Percentiles rank a stretch among this genome's conserved stretches.
These are phyloP conservation scores for Saitozyma sp. DNA, from an alignment of 768 basidiomycete genomes.

Conservation along the genomic window DNA sequence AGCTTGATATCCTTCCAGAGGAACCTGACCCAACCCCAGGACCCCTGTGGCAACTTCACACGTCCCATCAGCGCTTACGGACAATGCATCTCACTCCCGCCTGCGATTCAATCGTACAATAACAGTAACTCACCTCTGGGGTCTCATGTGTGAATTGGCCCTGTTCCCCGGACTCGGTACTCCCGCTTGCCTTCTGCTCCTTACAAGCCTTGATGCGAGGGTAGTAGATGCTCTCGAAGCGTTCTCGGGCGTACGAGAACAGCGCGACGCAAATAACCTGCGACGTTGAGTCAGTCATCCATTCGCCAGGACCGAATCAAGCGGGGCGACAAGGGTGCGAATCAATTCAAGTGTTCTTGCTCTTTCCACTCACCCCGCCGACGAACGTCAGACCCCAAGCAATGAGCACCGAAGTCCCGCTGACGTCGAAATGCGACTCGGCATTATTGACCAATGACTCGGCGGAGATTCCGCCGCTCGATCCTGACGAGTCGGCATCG, in stretches of 20 bases:
- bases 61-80: not conserved
- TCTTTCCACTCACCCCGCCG: slow-evolving; percentile 28
- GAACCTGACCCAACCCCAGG: slow-evolving; percentile 19
- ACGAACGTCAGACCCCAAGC: slow-evolving; percentile 32
- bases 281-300: slow-evolving; percentile 1
- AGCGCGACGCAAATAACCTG: slow-evolving; percentile 24
- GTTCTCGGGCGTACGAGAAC: slow-evolving; percentile 19
- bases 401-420: slow-evolving; percentile 28
- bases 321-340: too few relatives aligned
- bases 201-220: slow-evolving; percentile 23
- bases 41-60: not conserved
- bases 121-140: slow-evolving; percentile 3
- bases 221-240: slow-evolving; percentile 19
- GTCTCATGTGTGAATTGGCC: slow-evolving; percentile 1
- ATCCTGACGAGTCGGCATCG: too few relatives aligned
- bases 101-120: too few relatives aligned
- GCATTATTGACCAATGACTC: slow-evolving; percentile 27
- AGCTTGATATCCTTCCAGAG: slow-evolving; percentile 17
- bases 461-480: too few relatives aligned
- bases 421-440: slow-evolving; percentile 37
- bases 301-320: not conserved
- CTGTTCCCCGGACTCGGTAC: slow-evolving; percentile 5
- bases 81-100: too few relatives aligned
- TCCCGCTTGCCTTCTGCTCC: not conserved
- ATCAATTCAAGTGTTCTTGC: too few relatives aligned